Evolutionary conservation across 2,329 filamentous ascomycete species (phyloP), one percentile per base, ranked within the genome.

Genomic region (Exophiala calicioides): DNA sequence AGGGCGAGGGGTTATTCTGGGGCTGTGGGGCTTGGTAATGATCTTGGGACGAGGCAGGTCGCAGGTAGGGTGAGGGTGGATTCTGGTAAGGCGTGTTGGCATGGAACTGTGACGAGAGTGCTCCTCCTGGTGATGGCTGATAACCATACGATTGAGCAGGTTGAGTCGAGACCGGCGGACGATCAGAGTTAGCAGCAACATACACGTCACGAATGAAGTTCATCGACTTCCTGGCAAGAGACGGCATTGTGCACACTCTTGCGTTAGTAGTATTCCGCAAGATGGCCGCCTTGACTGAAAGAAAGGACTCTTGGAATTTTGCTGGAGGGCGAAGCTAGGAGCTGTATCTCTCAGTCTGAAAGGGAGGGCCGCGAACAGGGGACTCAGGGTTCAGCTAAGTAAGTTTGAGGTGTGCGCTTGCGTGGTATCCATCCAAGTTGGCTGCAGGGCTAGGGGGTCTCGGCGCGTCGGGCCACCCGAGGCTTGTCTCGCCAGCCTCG

Each of bases 191-290:
- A 6, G 38, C 34, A 18, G 44, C 43, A 19, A 43, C 37, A 19
- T 51, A 51, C 16, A 52, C 48, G 21, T 55, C 52, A 21, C 48
- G 32, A 35, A 55, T 43, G 39, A 55, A 55, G 10, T 38, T 52
- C 48, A 55, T 52, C 23, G 52, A 52, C 34, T 55, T 55, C 34
- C 43, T 51, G 3, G 48, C 47, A 5, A 55, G 32, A 16, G 52
- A 48, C 18, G 52, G 43, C 50, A 53, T 53, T 19, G 33, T 36
- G 40, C 13, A 10, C 7, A 15, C 29, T 27, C 5, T 16, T 33
- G 13, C 7, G n/a, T 4, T 26, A n/a, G n/a, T n/a, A n/a, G n/a
- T n/a, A n/a, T n/a, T n/a, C n/a, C n/a, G n/a, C n/a, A n/a, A n/a
- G n/a, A n/a, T n/a, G n/a, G n/a, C n/a, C n/a, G n/a, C n/a, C n/a